A percentile compares a stretch with the other conserved stretches of the same genome.
Conservation (phyloP, 2,329 filamentous ascomycete genomes). For the Cryphonectria japonica region DNA sequence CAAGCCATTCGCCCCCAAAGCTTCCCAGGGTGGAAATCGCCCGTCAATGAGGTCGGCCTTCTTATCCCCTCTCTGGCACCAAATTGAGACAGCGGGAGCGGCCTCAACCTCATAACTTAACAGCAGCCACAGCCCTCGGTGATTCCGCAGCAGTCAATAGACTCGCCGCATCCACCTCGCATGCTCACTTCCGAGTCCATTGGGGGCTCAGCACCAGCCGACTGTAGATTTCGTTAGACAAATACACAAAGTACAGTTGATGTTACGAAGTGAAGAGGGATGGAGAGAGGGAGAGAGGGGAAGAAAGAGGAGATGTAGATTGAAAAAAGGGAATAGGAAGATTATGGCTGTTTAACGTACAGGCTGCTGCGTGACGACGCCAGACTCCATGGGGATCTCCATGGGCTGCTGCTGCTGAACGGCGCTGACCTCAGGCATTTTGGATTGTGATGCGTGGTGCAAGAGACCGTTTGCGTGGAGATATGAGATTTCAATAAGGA, state of each 20-base stretch:
- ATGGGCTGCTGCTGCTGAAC: conserved; percentile 32
- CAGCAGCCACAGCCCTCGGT: conserved; percentile 26
- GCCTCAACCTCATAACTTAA: background rate
- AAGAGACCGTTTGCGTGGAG: background rate
- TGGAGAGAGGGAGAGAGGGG: background rate
- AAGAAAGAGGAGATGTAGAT: background rate
- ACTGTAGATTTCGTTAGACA: background rate
- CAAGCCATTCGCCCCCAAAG: background rate
- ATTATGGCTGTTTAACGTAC: conserved; percentile 30
- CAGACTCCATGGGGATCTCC: conserved; percentile 38
- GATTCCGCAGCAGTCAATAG: conserved; percentile 27
- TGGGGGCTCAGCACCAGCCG: conserved; percentile 10
- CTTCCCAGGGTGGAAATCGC: background rate
- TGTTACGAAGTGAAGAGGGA: too few species aligned
- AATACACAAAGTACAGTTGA: background rate
- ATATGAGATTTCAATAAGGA: too few species aligned
- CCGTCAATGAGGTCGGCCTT: background rate
- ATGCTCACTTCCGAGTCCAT: conserved; percentile 25
- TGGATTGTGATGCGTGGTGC: conserved; percentile 10
- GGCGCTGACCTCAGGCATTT: conserved; percentile 37
- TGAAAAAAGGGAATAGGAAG: background rate
- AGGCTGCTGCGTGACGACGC: conserved; percentile 38
- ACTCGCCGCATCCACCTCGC: conserved; percentile 27
- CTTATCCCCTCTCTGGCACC: background rate
- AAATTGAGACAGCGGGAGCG: background rate